phyloP scores from a whole-genome alignment of 345 rosid genomes.

The Clarkia xantiana region DNA sequence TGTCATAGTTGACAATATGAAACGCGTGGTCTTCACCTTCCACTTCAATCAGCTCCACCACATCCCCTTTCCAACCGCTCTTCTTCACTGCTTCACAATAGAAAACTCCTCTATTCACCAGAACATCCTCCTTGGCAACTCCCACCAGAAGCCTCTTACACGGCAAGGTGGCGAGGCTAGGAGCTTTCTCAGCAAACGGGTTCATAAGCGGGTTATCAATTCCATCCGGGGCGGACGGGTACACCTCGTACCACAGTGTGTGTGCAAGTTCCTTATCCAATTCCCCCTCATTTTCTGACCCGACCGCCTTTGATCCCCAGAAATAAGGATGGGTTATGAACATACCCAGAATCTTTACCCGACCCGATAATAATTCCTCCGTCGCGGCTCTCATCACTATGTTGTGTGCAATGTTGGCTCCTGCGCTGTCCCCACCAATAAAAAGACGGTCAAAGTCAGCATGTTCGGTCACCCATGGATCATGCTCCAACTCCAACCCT shows the following conservation, averaged over 20 bases:
- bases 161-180: conserved; percentile 25
- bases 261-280: neutral
- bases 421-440: conserved; percentile 33
- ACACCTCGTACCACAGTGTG: conserved; percentile 17
- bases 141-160: conserved; percentile 33
- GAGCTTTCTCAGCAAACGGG: conserved; percentile 49
- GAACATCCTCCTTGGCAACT: conserved; percentile 55
- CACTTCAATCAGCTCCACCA: conserved; percentile 39
- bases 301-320: conserved; percentile 35
- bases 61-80: conserved; percentile 38
- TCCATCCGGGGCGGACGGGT: conserved; percentile 16
- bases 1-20: conserved; percentile 38
- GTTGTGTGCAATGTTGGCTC: conserved; percentile 25
- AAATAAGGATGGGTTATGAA: conserved; percentile 29
- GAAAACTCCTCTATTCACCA: conserved; percentile 41
- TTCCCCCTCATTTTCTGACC: conserved; percentile 12
- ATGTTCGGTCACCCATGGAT: conserved; percentile 24
- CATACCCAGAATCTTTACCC: conserved; percentile 18
- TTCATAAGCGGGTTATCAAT: conserved; percentile 32
- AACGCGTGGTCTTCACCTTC: conserved; percentile 63
- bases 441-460: conserved; percentile 23
- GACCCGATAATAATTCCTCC: conserved; percentile 12
- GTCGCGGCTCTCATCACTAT: conserved; percentile 16
- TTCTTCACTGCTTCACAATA: conserved; percentile 35
- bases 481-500: neutral